Evolutionary conservation across 1,284 basidiomycete species (phyloP), one percentile per base, ranked within the genome.

Genomic region (Naganishia cerealis): DNA sequence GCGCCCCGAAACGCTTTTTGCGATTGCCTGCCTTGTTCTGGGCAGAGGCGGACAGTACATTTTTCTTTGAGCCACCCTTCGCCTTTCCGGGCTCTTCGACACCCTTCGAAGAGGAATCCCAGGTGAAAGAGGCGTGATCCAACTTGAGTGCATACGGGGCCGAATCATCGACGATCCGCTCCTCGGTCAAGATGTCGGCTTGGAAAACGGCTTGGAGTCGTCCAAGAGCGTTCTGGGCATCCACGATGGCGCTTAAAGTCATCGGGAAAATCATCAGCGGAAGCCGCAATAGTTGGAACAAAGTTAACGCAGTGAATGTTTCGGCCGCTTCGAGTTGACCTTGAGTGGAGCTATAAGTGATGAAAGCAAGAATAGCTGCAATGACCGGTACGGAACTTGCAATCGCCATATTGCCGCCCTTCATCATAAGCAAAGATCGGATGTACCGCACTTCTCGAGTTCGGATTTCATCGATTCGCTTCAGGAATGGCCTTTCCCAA

Each of bases 311-410:
- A 39, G 92, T 84, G 78, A 95, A 95, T 72, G 94, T 86, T 55
- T 85, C 82, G 0, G 86, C 87, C 0, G 90, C 84, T 36, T 69
- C 62, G 2, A 69, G 58, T 59, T 59, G 57, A 26, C 65, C 53
- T 42, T 63, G 57, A 33, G 58, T 65, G 18, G 55, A 68, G 24
- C 54, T 86, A 79, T 94, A 95, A 1, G 89, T 88, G 67, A 94
- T 84, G 75, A 97, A 95, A 0, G 92, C 86, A 38, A 96, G 75
- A 21, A 97, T 90, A 12, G 91, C 88, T 0, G 91, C 91, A 29
- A 97, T 80, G 3, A 87, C 85, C 0, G 93, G 92, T 71, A 93
- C 63, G n/a, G 56, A 81, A 50, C 87, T 77, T 29, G 82, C 81
- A 50, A 84, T 75, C 15, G 84, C 84, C 77, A 83, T 88, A 75